phyloP scores from a whole-genome alignment of 306 rosid genomes.

The Adenanthera pavonina region DNA sequence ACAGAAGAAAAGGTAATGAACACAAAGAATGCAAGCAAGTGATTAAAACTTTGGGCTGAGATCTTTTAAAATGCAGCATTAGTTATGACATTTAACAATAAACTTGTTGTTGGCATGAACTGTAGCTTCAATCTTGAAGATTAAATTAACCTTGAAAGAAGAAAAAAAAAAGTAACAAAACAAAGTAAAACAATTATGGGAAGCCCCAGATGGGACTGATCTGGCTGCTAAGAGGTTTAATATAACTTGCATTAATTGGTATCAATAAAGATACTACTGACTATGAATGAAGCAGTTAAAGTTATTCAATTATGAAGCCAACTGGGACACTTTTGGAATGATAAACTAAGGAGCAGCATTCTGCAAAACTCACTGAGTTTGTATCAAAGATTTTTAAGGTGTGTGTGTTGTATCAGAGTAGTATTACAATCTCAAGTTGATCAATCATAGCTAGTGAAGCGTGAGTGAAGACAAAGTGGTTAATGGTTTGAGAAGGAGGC shows the following conservation, averaged over 20 bases:
- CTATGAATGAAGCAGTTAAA: not conserved
- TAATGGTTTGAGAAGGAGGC: not conserved
- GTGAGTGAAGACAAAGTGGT: not conserved
- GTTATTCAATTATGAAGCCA: conserved; percentile 3
- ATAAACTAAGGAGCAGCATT: not conserved
- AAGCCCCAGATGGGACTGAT: conserved; percentile 7
- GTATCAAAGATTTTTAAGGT: not conserved
- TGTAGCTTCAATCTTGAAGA: not conserved
- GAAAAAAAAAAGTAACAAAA: not conserved
- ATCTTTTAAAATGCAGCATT: conserved; percentile 15
- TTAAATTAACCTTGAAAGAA: not conserved
- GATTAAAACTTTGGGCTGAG: conserved; percentile 10
- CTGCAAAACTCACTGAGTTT: not conserved
- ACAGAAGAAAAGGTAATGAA: not conserved
- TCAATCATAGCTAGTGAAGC: not conserved
- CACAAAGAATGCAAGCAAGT: not conserved
- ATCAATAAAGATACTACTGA: not conserved
- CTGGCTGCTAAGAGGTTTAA: conserved; percentile 5
- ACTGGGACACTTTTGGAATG: not conserved
- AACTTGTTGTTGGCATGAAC: not conserved
- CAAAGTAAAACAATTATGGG: not conserved
- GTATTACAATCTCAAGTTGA: not conserved
- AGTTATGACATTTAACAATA: not conserved
- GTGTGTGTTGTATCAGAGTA: no score
- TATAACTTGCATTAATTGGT: not conserved